Evolutionary conservation across 2,329 filamentous ascomycete species (phyloP).

Genomic region (Neopestalotiopsis sp.): DNA sequence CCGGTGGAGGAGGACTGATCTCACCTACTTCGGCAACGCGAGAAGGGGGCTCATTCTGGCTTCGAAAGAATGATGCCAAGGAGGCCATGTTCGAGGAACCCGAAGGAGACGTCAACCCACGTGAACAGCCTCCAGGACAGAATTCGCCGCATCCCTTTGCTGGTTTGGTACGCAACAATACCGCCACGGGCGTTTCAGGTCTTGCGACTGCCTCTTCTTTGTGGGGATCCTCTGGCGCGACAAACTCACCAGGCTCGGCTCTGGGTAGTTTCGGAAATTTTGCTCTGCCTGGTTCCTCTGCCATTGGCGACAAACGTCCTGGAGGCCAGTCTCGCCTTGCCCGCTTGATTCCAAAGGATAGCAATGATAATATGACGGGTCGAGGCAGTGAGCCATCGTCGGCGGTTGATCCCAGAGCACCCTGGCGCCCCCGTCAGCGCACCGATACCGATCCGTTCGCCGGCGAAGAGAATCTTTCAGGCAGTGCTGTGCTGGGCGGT

Average conservation of each 20-base stretch:
- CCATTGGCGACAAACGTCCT: conserved; percentile 75
- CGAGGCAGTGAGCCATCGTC: conserved; percentile 56
- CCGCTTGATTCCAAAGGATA: conserved; percentile 81
- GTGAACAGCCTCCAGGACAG: conserved; percentile 38
- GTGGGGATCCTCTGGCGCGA: conserved; percentile 57
- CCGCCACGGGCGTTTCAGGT: conserved; percentile 48
- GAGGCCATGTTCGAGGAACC: conserved; percentile 59
- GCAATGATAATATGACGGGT: conserved; percentile 64
- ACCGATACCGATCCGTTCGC: conserved; percentile 78
- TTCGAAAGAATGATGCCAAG: conserved; percentile 61
- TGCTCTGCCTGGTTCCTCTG: conserved; percentile 65
- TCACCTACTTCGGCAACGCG: conserved; percentile 67
- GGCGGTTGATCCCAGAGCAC: conserved; percentile 45
- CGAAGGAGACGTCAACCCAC: conserved; percentile 44
- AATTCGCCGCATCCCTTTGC: conserved; percentile 44
- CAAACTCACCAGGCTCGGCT: conserved; percentile 63
- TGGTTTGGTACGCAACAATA: conserved; percentile 60
- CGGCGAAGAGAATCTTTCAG: conserved; percentile 68
- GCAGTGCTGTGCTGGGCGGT: conserved; percentile 76
- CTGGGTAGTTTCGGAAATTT: conserved; percentile 94
- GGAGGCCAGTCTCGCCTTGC: conserved; percentile 85
- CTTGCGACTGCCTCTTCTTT: conserved; percentile 54
- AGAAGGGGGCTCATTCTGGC: conserved; percentile 61
- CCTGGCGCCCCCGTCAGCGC: conserved; percentile 66
- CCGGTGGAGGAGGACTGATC: conserved; percentile 51